Evolutionary conservation across 2,329 filamentous ascomycete species (phyloP), one percentile per base, ranked within the genome.

Genomic region (Hawksworthiomyces lignivorus): DNA sequence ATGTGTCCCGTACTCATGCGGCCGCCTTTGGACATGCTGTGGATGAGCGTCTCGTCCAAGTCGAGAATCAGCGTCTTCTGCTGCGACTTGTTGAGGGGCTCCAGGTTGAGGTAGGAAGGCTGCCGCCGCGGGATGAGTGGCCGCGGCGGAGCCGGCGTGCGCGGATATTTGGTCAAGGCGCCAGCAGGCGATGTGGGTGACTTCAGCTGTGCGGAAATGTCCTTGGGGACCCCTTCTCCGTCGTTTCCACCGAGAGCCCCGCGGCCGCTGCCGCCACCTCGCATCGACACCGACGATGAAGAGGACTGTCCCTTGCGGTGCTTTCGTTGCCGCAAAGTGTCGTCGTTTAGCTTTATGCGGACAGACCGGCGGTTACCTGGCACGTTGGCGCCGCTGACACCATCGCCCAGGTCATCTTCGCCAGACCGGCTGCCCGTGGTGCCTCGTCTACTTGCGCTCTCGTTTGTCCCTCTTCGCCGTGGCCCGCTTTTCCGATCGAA

Each of bases 1-100:
- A 98, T 98, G 64, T 98, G 92, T 15, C 92, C 92, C 17, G 87
- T 90, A 54, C 87, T 90, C 82, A 95, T 95, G 45, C 90, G 79
- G 40, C 90, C 89, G 22, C 92, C 92, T 61, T 96, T 96, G 47
- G 90, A 89, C 75, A 97, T 88, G 62, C 88, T 96, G 70, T 98
- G 92, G 52, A 98, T 98, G 52, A 98, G 68, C 0, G 92, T 98
- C 64, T 98, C 92, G 62, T 98, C 92, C 15, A 98, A 77, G 60
- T 98, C 92, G 39, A 98, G 73, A 50, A 98, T 89, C 46, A 98
- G 67, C 1, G 92, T 98, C 70, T 98, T 98, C 56, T 92, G 84
- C 47, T 82, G 80, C 34, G 77, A 68, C 37, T 64, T 63, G 34
- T 67, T 62, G 52, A 62, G 54, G 44, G 73, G 59, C 47, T 75